Conservation (phyloP, 345 rosid species). For the Populus davidiana region DNA sequence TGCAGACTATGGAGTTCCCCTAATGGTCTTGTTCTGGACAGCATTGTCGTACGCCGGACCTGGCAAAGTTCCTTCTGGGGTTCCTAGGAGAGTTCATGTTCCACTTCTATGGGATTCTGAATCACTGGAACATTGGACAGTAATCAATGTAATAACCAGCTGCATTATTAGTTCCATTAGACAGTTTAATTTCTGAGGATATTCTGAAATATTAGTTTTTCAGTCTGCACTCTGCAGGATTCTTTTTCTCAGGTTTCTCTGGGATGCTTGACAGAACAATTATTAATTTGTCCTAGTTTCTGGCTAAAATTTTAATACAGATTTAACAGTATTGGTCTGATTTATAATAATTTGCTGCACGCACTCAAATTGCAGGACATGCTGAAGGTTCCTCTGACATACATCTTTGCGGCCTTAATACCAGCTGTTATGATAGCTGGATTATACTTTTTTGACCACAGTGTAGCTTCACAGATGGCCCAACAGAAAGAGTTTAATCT, state of each 20-base stretch:
- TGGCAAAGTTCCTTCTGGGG: constrained; percentile 39
- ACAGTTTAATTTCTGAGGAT: constrained; percentile 1
- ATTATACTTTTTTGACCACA: constrained; percentile 82
- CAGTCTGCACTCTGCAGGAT: neutral
- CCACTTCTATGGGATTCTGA: constrained; percentile 85
- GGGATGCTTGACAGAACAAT: neutral
- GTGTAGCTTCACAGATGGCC: constrained; percentile 87
- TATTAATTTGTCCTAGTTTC: neutral
- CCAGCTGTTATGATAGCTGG: constrained; percentile 92
- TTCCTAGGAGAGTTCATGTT: constrained; percentile 66
- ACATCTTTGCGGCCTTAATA: constrained; percentile 65
- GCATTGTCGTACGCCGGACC: constrained; percentile 55
- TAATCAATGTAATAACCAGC: constrained; percentile 43
- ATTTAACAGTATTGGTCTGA: neutral
- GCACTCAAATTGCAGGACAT: constrained; percentile 55
- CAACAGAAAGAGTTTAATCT: constrained; percentile 82
- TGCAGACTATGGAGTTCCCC: constrained; percentile 82
- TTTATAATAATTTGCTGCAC: neutral
- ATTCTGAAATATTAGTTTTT: neutral
- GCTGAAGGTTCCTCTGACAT: constrained; percentile 61
- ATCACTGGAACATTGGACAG: constrained; percentile 80
- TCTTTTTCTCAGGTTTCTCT: neutral
- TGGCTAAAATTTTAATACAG: neutral
- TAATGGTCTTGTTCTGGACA: constrained; percentile 71
- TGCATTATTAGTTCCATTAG: neutral